These are phyloP conservation scores for Suhomyces bokatorum DNA, from an alignment of 1,139 yeast species.

Conservation along the genomic window DNA sequence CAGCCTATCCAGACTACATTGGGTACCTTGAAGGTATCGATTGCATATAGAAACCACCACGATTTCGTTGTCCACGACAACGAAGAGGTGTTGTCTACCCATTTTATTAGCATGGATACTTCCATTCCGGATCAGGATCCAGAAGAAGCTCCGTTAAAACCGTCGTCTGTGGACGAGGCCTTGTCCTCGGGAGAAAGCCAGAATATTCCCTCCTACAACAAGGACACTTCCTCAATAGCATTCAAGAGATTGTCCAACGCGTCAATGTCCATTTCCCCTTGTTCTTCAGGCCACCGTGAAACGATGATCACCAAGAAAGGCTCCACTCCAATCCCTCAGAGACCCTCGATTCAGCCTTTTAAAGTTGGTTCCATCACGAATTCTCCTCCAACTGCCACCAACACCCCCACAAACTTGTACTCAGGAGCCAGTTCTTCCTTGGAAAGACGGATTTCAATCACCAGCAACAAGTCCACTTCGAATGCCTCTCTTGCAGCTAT, in stretches of 20 bases:
- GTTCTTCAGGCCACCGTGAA: slow-evolving; percentile 20
- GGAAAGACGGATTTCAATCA: slow-evolving; percentile 45
- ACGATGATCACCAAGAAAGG: slow-evolving; percentile 15
- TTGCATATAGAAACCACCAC: slow-evolving; percentile 73
- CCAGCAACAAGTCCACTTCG: slow-evolving; percentile 52
- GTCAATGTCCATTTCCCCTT: slow-evolving; percentile 35
- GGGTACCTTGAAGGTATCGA: slow-evolving; percentile 73
- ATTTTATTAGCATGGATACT: slow-evolving; percentile 52
- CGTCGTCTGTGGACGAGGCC: slow-evolving; percentile 7
- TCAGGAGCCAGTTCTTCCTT: slow-evolving; percentile 29
- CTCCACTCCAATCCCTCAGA: slow-evolving; percentile 22
- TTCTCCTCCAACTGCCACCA: slow-evolving; percentile 39
- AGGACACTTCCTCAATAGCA: slow-evolving; percentile 6
- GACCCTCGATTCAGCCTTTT: slow-evolving; percentile 55
- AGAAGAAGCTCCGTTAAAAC: slow-evolving; percentile 4
- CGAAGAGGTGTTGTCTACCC: slow-evolving; percentile 62
- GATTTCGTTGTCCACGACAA: slow-evolving; percentile 68
- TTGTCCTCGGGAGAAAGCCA: slow-evolving; percentile 6
- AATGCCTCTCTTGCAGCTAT: slow-evolving; percentile 57
- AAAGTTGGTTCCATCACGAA: slow-evolving; percentile 61
- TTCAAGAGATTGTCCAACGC: slow-evolving; percentile 16
- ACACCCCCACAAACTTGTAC: slow-evolving; percentile 21
- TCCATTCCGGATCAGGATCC: slow-evolving; percentile 5
- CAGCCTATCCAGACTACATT: slow-evolving; percentile 71
- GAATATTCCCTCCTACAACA: slow-evolving; percentile 3